Evolutionary conservation across 768 basidiomycete species (phyloP), one percentile per base, ranked within the genome.

Genomic region (Trametes maxima): DNA sequence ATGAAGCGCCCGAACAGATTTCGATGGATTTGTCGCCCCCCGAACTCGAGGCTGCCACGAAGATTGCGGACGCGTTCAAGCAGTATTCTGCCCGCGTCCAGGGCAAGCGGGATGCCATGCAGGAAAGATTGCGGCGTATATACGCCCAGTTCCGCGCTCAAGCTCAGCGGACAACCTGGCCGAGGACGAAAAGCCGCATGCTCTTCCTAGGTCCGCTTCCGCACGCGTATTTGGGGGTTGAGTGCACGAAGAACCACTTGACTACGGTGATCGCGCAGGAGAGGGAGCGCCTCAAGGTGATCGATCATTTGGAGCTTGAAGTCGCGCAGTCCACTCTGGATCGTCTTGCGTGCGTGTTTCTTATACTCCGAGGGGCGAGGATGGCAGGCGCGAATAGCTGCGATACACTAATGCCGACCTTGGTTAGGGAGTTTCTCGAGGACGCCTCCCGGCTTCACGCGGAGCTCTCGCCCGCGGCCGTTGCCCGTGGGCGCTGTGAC

Each of bases 261-360:
- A 25, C n/a, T 28, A 28, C 21, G 16, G 54, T 43, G 16, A 42
- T 17, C 10, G 25, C 54, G 12, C 16, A 28, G 7, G 24, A 25
- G 7, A 44, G 36, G 42, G 43, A 35, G 11, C 42, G 42, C 13
- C 54, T 54, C 54, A 54, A 54, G 28, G n/a, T 33, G 24, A 28
- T 54, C 43, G 22, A 54, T 14, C 54, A 54, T 21, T 25, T 22
- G n/a, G 17, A 45, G 42, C 54, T 54, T 13, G 54, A 54, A 24
- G n/a, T 45, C 22, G n/a, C 45, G 42, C 54, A 45, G n/a, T 28
- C 28, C 17, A 35, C 54, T 14, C 7, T 54, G 42, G 42, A 54
- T 33, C 22, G 25, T 19, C 28, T 54, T 10, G 21, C 54, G 54
- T 54, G 35, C 25, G 54, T 35, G 5, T 36, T 28, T n/a, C 16